phyloP scores from a whole-genome alignment of 306 rosid genomes.

The Canavalia gladiata region DNA sequence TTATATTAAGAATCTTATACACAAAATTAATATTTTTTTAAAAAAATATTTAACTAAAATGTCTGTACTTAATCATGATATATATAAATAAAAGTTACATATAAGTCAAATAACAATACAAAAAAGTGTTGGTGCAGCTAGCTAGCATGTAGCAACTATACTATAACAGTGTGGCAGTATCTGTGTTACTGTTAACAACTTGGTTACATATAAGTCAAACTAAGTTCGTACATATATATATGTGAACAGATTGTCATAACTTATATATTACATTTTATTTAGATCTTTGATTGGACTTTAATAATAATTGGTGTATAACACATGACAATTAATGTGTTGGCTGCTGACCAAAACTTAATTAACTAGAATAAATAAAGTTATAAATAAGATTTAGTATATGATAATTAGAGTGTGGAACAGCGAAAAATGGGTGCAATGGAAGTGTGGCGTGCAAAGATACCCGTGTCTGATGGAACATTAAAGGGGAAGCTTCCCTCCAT shows the following conservation, averaged over 20 bases:
- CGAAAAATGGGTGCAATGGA: conserved; percentile 6
- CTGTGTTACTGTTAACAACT: neutral
- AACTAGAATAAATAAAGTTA: too few species aligned
- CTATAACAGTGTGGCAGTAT: neutral
- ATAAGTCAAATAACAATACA: too few species aligned
- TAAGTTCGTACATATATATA: neutral
- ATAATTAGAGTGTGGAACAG: neutral
- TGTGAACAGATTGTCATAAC: neutral
- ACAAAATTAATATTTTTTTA: too few species aligned
- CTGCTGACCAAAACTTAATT: too few species aligned
- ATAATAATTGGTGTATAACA: neutral
- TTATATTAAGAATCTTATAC: too few species aligned
- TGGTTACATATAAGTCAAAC: neutral
- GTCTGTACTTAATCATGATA: too few species aligned
- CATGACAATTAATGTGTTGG: neutral
- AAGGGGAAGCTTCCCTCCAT: too few species aligned
- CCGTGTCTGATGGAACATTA: neutral
- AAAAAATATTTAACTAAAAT: too few species aligned
- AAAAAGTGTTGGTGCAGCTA: too few species aligned
- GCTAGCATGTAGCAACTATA: too few species aligned
- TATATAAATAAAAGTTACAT: too few species aligned
- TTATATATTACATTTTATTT: neutral
- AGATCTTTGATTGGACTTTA: conserved; percentile 5
- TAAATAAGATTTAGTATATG: too few species aligned
- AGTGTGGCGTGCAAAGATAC: neutral